Evolutionary conservation across 352 stramenopile species (phyloP).

Genomic region (Globisporangium barbulae): DNA sequence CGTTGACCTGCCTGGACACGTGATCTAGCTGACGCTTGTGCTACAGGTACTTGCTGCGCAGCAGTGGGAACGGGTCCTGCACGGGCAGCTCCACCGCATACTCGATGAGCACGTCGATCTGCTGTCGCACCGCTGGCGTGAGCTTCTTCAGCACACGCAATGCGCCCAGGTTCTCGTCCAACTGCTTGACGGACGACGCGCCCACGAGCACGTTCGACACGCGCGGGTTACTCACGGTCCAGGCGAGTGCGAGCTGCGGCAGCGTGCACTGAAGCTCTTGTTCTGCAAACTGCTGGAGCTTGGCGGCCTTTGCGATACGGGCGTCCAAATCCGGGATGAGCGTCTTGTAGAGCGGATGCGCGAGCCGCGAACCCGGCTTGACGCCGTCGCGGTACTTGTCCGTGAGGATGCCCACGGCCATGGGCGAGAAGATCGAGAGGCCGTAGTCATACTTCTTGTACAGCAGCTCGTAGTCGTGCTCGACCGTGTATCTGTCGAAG

Average conservation of each 20-base stretch:
- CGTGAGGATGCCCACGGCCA: conserved; percentile 46
- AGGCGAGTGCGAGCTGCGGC: conserved; percentile 39
- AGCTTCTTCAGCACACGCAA: conserved; percentile 35
- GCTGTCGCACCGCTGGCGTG: conserved; percentile 28
- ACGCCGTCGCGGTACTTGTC: conserved; percentile 47
- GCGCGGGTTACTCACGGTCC: conserved; percentile 32
- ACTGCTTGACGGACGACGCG: conserved; percentile 36
- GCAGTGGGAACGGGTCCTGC: too few species aligned
- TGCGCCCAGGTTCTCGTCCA: conserved; percentile 55
- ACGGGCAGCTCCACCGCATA: too few species aligned
- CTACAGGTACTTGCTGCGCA: too few species aligned
- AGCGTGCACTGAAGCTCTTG: conserved; percentile 9
- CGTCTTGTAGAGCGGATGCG: conserved; percentile 1
- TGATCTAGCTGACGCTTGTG: too few species aligned
- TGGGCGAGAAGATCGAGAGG: conserved; percentile 45
- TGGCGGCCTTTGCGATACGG: conserved; percentile 16
- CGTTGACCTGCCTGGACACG: too few species aligned
- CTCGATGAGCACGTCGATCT: too few species aligned
- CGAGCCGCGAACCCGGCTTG: conserved; percentile 27
- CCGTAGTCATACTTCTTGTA: conserved; percentile 56
- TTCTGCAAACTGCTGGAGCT: conserved; percentile 23
- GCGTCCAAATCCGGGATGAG: conserved; percentile 20
- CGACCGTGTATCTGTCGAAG: conserved; percentile 46
- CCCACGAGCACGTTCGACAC: conserved; percentile 36
- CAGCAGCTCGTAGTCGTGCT: conserved; percentile 46